Evolutionary conservation across 176 grass and related monocot genomes (phyloP).

Genomic region (Cenchrus purpureus): DNA sequence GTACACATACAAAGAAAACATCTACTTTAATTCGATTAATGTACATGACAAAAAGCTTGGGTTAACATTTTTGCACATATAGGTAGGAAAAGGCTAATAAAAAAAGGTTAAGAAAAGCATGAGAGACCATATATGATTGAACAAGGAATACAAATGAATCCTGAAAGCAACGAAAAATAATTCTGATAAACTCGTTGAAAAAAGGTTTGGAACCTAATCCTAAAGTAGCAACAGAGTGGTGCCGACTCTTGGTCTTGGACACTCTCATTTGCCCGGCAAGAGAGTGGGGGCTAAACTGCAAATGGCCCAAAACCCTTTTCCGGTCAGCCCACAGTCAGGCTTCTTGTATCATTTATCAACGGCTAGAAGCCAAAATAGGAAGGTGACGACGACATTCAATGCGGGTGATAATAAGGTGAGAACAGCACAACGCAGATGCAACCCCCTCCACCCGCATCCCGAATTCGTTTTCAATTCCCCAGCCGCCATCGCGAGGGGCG

Average conservation of each 20-base stretch:
- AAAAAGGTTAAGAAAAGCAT: no score
- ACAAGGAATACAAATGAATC: no score
- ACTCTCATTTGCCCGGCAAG: no score
- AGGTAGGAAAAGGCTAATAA: no score
- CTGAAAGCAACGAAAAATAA: no score
- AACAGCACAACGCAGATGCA: not conserved
- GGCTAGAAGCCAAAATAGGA: not conserved
- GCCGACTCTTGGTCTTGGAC: no score
- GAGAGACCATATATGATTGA: no score
- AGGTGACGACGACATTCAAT: not conserved
- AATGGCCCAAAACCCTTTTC: not conserved
- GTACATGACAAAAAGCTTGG: no score
- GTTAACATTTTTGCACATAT: no score
- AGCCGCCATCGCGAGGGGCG: not conserved
- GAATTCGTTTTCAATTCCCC: not conserved
- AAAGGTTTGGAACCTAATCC: not conserved
- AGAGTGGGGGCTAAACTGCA: not conserved
- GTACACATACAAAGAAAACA: no score
- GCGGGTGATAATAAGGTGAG: not conserved
- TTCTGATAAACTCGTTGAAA: not conserved
- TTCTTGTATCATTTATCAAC: not conserved
- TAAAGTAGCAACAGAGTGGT: not conserved
- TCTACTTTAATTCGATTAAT: no score
- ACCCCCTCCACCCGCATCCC: not conserved
- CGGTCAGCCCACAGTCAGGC: not conserved